phyloP scores from a whole-genome alignment of 2,329 filamentous ascomycete species.

The Lasiodiplodia sp. region DNA sequence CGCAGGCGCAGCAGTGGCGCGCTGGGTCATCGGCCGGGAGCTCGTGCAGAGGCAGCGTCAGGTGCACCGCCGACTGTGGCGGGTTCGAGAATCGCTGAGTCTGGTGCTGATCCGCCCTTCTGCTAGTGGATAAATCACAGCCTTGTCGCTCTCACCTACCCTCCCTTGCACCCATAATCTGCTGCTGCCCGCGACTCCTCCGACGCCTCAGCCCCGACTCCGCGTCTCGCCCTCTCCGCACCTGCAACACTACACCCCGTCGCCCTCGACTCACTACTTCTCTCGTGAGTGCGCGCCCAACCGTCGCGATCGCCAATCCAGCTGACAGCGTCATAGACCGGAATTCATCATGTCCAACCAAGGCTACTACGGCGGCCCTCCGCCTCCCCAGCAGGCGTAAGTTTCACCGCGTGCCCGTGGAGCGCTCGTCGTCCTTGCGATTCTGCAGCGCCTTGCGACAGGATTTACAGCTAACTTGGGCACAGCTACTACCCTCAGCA shows the following conservation, averaged over 20 bases:
- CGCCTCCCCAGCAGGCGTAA: constrained; percentile 4
- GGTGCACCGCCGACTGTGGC: constrained; percentile 19
- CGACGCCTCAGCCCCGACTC: constrained; percentile 13
- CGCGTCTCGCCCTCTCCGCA: constrained; percentile 20
- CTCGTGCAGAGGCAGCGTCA: constrained; percentile 20
- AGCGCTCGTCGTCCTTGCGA: constrained; percentile 36
- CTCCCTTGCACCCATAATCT: constrained; percentile 19
- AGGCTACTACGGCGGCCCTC: constrained; percentile 45
- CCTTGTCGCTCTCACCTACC: constrained; percentile 21
- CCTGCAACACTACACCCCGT: not conserved
- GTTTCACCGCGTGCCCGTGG: not conserved
- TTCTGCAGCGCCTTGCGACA: not conserved
- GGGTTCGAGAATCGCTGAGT: constrained; percentile 24
- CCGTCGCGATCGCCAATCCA: not conserved
- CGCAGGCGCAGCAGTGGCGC: constrained; percentile 20
- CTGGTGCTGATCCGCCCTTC: constrained; percentile 19
- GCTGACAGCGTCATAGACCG: constrained; percentile 21
- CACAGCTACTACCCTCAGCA: constrained; percentile 31
- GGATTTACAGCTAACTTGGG: not conserved
- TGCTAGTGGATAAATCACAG: constrained; percentile 27
- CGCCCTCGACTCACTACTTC: not conserved
- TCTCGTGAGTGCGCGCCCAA: constrained; percentile 1
- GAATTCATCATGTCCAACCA: constrained; percentile 45
- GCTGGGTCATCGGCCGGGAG: constrained; percentile 6
- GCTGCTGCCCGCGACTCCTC: constrained; percentile 6